phyloP scores from a whole-genome alignment of 345 rosid genomes.

The Lepidium didymum region DNA sequence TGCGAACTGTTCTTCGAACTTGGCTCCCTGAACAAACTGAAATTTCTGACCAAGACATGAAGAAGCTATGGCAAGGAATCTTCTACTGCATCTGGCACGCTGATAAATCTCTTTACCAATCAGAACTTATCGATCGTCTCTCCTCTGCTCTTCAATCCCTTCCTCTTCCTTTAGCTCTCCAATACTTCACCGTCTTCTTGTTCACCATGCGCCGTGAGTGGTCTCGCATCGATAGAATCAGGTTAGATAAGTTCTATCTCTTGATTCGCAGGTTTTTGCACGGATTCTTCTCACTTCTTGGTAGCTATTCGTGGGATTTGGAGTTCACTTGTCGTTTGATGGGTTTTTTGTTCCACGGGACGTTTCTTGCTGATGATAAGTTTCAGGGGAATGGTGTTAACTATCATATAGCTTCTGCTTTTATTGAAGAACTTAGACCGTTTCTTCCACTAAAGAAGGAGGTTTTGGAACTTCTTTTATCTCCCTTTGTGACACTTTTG shows the following conservation, averaged over 20 bases:
- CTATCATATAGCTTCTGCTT: constrained; percentile 68
- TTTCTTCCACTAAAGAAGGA: constrained; percentile 57
- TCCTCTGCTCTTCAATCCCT: constrained; percentile 48
- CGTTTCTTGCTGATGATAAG: constrained; percentile 48
- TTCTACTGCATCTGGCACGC: constrained; percentile 98
- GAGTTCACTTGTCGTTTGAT: constrained; percentile 41
- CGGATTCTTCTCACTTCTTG: constrained; percentile 39
- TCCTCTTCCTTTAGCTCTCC: constrained; percentile 39
- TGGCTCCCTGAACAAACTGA: constrained; percentile 71
- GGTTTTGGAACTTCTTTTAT: constrained; percentile 42
- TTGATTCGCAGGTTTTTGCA: constrained; percentile 70
- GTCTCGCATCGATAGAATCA: constrained; percentile 73
- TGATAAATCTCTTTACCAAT: constrained; percentile 64
- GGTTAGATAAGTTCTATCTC: constrained; percentile 85
- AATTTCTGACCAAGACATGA: constrained; percentile 69
- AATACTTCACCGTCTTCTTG: constrained; percentile 65
- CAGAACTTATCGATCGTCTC: constrained; percentile 58
- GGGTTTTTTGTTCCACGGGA: constrained; percentile 40
- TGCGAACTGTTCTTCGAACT: constrained; percentile 41
- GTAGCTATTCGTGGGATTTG: constrained; percentile 54
- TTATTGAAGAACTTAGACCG: constrained; percentile 62
- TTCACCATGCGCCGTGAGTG: constrained; percentile 95
- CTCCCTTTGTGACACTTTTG: constrained; percentile 43
- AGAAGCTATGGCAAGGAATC: constrained; percentile 90
- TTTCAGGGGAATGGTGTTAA: constrained; percentile 69